Percentiles rank a stretch among this genome's conserved stretches.
Conservation (phyloP, 768 basidiomycete species). For the Pleurotus giganteus region DNA sequence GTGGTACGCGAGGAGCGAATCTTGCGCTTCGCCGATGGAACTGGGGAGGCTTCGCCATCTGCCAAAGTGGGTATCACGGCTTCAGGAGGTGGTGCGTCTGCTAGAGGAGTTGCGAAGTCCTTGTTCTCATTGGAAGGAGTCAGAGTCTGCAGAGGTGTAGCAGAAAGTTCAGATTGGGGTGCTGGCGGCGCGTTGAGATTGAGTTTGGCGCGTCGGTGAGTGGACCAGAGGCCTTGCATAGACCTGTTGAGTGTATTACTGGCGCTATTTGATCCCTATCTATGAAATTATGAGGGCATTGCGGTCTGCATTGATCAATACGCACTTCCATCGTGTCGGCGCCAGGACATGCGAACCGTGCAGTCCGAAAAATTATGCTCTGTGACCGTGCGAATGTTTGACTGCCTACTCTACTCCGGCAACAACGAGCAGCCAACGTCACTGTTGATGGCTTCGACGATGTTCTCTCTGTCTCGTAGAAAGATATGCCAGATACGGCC, state of each 20-base stretch:
- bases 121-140: background rate
- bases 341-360: too few relatives aligned
- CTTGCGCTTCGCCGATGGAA: constrained; percentile 57
- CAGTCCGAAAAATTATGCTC: too few relatives aligned
- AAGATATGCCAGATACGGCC: background rate
- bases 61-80: constrained; percentile 12
- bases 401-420: too few relatives aligned
- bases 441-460: too few relatives aligned
- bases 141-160: constrained; percentile 18
- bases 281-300: constrained; percentile 37
- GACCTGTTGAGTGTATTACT: constrained; percentile 70
- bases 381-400: too few relatives aligned
- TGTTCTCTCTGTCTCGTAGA: background rate
- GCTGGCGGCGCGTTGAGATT: constrained; percentile 68
- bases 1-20: constrained; percentile 45
- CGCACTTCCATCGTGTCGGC: constrained; percentile 4
- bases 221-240: constrained; percentile 79
- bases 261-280: constrained; percentile 78
- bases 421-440: too few relatives aligned
- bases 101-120: constrained; percentile 14
- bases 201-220: constrained; percentile 59
- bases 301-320: background rate
- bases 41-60: constrained; percentile 12
- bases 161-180: constrained; percentile 24
- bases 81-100: too few relatives aligned